phyloP scores from a whole-genome alignment of 257 asterid genomes.

The Lavandula angustifolia region DNA sequence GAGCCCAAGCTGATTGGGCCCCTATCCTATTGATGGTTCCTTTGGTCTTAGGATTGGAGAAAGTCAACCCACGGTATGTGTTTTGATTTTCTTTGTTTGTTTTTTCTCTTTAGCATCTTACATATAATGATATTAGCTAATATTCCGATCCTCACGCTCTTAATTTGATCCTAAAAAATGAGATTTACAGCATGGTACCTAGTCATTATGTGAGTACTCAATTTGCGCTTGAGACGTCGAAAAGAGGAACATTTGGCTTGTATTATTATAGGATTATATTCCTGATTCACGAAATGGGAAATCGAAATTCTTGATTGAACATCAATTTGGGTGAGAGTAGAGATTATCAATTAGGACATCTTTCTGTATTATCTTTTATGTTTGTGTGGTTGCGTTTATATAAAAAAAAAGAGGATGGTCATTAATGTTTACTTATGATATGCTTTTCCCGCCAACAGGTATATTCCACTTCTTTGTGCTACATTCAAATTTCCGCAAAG shows the following conservation, averaged over 20 bases:
- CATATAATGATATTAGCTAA: neutral
- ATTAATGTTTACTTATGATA: constrained; percentile 3
- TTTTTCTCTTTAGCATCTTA: neutral
- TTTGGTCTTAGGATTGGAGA: constrained; percentile 93
- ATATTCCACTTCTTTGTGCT: constrained; percentile 78
- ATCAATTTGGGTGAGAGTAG: constrained; percentile 9
- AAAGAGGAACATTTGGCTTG: neutral
- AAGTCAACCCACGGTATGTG: constrained; percentile 83
- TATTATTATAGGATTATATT: neutral
- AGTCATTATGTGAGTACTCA: neutral
- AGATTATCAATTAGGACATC: too few relatives aligned
- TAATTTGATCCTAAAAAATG: constrained; percentile 8
- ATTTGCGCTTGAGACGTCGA: neutral
- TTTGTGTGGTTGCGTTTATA: constrained; percentile 8
- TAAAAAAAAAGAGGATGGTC: constrained; percentile 3
- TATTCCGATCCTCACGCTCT: neutral
- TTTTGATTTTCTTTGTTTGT: neutral
- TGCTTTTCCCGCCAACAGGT: constrained; percentile 45
- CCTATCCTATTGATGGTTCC: constrained; percentile 89
- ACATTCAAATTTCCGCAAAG: constrained; percentile 95
- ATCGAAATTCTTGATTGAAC: constrained; percentile 1
- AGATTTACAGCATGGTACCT: constrained; percentile 16
- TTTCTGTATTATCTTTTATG: constrained; percentile 21
- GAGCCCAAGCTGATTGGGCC: constrained; percentile 57
- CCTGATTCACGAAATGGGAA: constrained; percentile 4